phyloP scores from a whole-genome alignment of 768 basidiomycete genomes.

The Trametes cingulata region DNA sequence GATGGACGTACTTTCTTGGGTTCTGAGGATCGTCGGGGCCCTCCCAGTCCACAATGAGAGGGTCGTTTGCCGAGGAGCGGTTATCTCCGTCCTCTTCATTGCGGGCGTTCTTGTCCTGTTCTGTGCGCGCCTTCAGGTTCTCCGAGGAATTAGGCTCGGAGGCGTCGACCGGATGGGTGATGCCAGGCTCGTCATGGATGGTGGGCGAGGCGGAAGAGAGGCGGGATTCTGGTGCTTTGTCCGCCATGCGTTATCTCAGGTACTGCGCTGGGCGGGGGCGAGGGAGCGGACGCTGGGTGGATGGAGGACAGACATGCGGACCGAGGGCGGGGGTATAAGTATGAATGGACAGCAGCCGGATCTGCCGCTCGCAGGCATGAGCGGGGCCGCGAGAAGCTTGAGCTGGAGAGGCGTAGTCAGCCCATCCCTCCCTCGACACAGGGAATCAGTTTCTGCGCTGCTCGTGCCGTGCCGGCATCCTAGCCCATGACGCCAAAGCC shows the following conservation, averaged over 20 bases:
- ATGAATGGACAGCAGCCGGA: background rate
- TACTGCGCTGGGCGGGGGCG: background rate
- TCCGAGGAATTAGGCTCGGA: background rate
- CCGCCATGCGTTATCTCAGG: background rate
- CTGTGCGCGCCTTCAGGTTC: background rate
- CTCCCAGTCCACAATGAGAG: conserved; percentile 36
- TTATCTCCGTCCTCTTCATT: background rate
- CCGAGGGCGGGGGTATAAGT: background rate
- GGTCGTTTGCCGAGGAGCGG: background rate
- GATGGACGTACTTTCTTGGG: conserved; percentile 34
- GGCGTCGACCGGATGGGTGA: conserved; percentile 9
- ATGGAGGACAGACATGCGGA: background rate
- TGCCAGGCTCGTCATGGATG: conserved; percentile 12
- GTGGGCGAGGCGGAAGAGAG: conserved; percentile 14
- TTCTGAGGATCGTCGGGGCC: conserved; percentile 38
- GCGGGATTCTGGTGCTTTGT: background rate
- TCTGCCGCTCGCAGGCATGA: background rate
- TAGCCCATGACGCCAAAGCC: too few species aligned
- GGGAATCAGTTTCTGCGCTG: background rate
- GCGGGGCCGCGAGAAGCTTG: background rate
- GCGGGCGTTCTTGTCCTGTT: background rate
- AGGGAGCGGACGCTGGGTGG: background rate
- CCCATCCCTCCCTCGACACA: background rate
- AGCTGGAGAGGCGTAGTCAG: background rate
- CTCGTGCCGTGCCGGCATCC: background rate